Conservation (phyloP, 2,329 filamentous ascomycete species). For the Colletotrichum spaethianum region DNA sequence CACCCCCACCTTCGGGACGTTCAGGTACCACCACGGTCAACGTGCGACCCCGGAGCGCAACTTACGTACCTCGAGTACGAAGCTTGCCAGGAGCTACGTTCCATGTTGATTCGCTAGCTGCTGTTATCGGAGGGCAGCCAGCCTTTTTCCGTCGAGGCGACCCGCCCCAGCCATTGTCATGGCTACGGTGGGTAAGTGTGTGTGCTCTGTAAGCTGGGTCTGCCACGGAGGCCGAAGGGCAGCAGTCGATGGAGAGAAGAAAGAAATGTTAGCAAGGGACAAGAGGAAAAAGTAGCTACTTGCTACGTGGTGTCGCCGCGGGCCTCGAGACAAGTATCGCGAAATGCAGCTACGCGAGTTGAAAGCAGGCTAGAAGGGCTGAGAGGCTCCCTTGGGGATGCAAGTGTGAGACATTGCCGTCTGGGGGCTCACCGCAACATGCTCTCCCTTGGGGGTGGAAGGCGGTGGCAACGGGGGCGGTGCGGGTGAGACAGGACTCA, state of each 20-base stretch:
- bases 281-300: constrained; percentile 30
- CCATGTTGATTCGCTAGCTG: constrained; percentile 37
- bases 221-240: constrained; percentile 4
- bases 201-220: constrained; percentile 9
- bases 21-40: constrained; percentile 20
- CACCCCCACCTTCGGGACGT: constrained; percentile 39
- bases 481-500: not conserved
- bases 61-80: constrained; percentile 36
- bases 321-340: constrained; percentile 25
- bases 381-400: constrained; percentile 20
- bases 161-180: not conserved
- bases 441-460: constrained; percentile 10
- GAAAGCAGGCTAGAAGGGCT: constrained; percentile 29
- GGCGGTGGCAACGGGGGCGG: constrained; percentile 7
- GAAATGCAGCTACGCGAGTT: constrained; percentile 11
- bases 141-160: constrained; percentile 17
- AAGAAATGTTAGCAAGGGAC: constrained; percentile 19
- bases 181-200: not conserved
- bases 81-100: constrained; percentile 38
- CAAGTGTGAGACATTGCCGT: constrained; percentile 32
- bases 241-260: not conserved
- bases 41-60: constrained; percentile 30
- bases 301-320: constrained; percentile 21
- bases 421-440: constrained; percentile 36
- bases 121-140: constrained; percentile 3